Conservation (phyloP, 2,329 filamentous ascomycete genomes). For the Alternaria gaisen region DNA sequence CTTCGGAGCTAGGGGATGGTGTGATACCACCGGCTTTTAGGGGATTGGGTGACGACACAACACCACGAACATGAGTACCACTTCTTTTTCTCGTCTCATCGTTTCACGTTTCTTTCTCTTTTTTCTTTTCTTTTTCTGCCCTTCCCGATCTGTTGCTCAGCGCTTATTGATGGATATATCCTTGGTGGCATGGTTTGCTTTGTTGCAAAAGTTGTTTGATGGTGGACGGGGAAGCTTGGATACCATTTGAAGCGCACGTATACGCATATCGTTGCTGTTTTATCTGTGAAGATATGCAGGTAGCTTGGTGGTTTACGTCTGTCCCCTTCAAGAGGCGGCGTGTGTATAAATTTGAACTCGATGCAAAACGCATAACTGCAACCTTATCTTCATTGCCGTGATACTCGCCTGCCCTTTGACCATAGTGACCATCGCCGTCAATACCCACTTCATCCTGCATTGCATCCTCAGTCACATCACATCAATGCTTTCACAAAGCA, state of each 20-base stretch:
- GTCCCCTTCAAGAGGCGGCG: background rate
- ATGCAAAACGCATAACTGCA: slow-evolving; percentile 6
- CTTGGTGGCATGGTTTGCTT: slow-evolving; percentile 6
- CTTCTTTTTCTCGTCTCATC: slow-evolving; percentile 15
- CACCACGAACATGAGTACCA: slow-evolving; percentile 30
- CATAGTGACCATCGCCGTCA: background rate
- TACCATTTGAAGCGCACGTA: slow-evolving; percentile 3
- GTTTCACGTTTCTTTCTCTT: slow-evolving; percentile 7
- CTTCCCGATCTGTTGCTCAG: background rate
- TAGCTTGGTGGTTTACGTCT: background rate
- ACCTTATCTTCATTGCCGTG: background rate
- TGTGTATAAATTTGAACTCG: slow-evolving; percentile 4
- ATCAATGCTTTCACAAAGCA: background rate
- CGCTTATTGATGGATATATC: slow-evolving; percentile 4
- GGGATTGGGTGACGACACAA: slow-evolving; percentile 23
- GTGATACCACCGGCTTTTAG: slow-evolving; percentile 21
- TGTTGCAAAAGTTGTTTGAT: slow-evolving; percentile 7
- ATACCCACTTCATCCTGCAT: background rate
- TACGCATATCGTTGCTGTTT: background rate
- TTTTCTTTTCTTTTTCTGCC: background rate
- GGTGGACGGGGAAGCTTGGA: background rate
- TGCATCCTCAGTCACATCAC: background rate
- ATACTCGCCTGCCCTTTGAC: background rate
- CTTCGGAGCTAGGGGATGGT: slow-evolving; percentile 17
- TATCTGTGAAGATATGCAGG: background rate